These are phyloP conservation scores for Thalassiosira profunda DNA, from an alignment of 108 stramenopile genomes.

Conservation along the genomic window DNA sequence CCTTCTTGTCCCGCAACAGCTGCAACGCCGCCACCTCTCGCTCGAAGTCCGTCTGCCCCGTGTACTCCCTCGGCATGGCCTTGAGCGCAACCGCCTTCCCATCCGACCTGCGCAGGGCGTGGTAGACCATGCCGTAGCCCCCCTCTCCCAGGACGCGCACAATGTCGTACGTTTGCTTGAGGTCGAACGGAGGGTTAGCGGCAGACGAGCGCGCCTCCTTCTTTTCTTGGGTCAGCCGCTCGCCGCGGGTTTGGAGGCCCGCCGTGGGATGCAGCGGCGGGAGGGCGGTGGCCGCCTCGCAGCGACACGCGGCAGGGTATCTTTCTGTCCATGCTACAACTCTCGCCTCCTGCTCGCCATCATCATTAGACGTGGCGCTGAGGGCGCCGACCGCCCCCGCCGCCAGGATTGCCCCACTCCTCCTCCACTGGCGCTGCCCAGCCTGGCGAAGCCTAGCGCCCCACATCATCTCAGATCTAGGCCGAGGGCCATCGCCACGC, in stretches of 20 bases:
- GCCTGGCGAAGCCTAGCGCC: too few relatives aligned
- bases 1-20: background rate
- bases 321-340: too few relatives aligned
- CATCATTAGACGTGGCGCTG: too few relatives aligned
- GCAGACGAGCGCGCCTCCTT: background rate
- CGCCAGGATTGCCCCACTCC: too few relatives aligned
- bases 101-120: slow-evolving; percentile 24
- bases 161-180: slow-evolving; percentile 4
- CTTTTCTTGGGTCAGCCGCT: background rate
- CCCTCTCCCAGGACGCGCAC: slow-evolving; percentile 24
- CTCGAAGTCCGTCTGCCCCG: slow-evolving; percentile 12
- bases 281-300: background rate
- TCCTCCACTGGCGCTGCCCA: too few relatives aligned
- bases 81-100: slow-evolving; percentile 29
- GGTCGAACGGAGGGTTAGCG: background rate
- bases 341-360: too few relatives aligned
- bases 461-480: too few relatives aligned
- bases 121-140: slow-evolving; percentile 31
- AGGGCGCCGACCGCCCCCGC: too few relatives aligned
- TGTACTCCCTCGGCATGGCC: slow-evolving; percentile 13
- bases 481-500: too few relatives aligned
- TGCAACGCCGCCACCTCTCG: slow-evolving; percentile 30
- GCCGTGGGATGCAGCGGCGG: background rate
- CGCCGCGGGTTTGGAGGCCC: background rate
- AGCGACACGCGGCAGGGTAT: background rate